phyloP scores from a whole-genome alignment of 768 basidiomycete genomes.

The Suillus sp. region DNA sequence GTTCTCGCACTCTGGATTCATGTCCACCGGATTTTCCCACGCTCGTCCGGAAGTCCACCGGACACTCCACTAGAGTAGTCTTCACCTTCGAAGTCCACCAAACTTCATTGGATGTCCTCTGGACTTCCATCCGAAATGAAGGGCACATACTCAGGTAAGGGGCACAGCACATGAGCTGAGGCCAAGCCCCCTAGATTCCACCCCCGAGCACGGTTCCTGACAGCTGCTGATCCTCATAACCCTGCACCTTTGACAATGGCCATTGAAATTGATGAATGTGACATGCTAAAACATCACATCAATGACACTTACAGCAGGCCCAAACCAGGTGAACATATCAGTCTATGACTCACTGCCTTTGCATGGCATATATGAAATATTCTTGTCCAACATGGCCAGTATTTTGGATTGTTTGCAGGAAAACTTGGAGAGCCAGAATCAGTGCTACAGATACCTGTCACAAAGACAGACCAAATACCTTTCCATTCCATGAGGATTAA shows the following conservation, averaged over 20 bases:
- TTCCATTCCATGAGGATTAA: conserved; percentile 24
- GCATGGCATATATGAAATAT: background rate
- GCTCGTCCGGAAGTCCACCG: too few relatives aligned
- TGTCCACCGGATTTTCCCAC: too few relatives aligned
- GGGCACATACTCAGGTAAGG: too few relatives aligned
- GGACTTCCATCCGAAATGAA: too few relatives aligned
- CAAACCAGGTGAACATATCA: background rate
- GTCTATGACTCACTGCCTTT: background rate
- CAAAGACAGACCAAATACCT: conserved; percentile 26
- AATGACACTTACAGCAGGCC: conserved; percentile 10
- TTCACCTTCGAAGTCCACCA: too few relatives aligned
- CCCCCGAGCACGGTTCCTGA: too few relatives aligned
- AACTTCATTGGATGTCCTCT: too few relatives aligned
- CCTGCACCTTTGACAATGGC: background rate
- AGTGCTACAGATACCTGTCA: conserved; percentile 25
- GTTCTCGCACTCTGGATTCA: too few relatives aligned
- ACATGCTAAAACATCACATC: conserved; percentile 7
- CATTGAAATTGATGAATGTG: background rate
- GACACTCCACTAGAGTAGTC: too few relatives aligned
- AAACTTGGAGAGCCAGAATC: background rate
- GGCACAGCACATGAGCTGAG: too few relatives aligned
- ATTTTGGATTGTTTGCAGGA: background rate
- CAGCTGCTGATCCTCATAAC: background rate
- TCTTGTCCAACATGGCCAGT: background rate
- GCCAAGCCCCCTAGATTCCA: too few relatives aligned